Percentiles rank a stretch among this genome's conserved stretches.
Conservation (phyloP, 2,329 filamentous ascomycete genomes). For the Fusarium protoensiforme region DNA sequence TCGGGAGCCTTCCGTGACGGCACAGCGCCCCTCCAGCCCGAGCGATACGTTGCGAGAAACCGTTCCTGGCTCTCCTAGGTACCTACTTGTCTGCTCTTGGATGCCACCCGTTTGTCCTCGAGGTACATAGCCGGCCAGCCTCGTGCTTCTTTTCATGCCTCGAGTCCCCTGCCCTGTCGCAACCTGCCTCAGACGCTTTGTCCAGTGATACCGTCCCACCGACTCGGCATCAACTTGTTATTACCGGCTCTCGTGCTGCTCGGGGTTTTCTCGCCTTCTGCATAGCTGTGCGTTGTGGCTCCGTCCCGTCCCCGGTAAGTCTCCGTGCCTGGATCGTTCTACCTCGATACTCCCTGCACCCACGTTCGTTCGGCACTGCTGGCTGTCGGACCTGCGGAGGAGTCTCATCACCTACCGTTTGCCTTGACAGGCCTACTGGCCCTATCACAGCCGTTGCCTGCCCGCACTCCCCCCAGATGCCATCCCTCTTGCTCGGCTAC, state of each 20-base stretch:
- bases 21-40: constrained; percentile 22
- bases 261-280: constrained; percentile 41
- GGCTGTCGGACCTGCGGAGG: constrained; percentile 42
- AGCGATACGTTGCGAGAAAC: constrained; percentile 21
- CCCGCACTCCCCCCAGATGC: constrained; percentile 22
- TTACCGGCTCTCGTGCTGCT: constrained; percentile 19
- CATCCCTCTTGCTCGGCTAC: constrained; percentile 32
- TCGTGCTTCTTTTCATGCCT: constrained; percentile 16
- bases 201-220: constrained; percentile 14
- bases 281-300: constrained; percentile 8
- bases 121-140: constrained; percentile 30
- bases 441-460: constrained; percentile 30
- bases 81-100: constrained; percentile 11
- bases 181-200: constrained; percentile 10
- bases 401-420: constrained; percentile 16
- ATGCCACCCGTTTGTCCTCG: constrained; percentile 25
- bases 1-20: constrained; percentile 40
- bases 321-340: constrained; percentile 23
- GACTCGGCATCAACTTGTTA: constrained; percentile 20
- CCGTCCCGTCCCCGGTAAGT: constrained; percentile 41
- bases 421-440: neutral
- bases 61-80: constrained; percentile 15
- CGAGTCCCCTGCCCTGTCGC: constrained; percentile 11
- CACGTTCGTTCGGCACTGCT: constrained; percentile 33
- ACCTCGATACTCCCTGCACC: constrained; percentile 30